Evolutionary conservation across 106 monocot genomes (phyloP), one percentile per base, ranked within the genome.

Genomic region (Amphibolis antarctica): DNA sequence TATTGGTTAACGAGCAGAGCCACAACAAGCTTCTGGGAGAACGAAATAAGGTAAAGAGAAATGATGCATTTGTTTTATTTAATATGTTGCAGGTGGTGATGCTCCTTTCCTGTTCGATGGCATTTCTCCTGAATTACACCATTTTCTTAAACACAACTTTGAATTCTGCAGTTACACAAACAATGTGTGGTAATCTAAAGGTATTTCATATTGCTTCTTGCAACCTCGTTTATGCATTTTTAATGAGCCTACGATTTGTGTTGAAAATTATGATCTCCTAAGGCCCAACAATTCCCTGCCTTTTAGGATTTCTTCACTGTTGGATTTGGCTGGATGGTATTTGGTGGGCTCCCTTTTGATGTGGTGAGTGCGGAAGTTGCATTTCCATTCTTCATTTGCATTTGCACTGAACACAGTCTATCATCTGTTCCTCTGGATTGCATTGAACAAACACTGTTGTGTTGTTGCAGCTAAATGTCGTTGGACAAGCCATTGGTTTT

Each of bases 171-270:
- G 79, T 89, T 49, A 89, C 94, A 15, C 94, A 89, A 68, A 89
- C 89, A 17, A 89, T 94, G 70, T 94, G 93, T 70, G 94, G 89
- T 45, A 94, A 89, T 65, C 74, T 94, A 14, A 94, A 94, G 86
- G 94, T 94, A 53, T 25, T 56, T 10, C 42, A 45, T 57, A 15
- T 46, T 30, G 10, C 18, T 60, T 42, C 11, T 28, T 49, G 9
- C 21, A 4, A 15, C 21, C 1, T 12, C 27, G 4, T 45, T 2
- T 59, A 9, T 15, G 46, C 19, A 18, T 23, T 1, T 45, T 59
- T 25, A n/a, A n/a, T n/a, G n/a, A n/a, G n/a, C n/a, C n/a, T n/a
- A n/a, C n/a, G n/a, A n/a, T n/a, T 46, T 48, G 2, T n/a, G 0
- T 20, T 65, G 12, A 36, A 52, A 46, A 27, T 47, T 12, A 5